Evolutionary conservation across 192 early-diverging fungal species (phyloP), one percentile per base, ranked within the genome.

Genomic region (Coemansia sp.): DNA sequence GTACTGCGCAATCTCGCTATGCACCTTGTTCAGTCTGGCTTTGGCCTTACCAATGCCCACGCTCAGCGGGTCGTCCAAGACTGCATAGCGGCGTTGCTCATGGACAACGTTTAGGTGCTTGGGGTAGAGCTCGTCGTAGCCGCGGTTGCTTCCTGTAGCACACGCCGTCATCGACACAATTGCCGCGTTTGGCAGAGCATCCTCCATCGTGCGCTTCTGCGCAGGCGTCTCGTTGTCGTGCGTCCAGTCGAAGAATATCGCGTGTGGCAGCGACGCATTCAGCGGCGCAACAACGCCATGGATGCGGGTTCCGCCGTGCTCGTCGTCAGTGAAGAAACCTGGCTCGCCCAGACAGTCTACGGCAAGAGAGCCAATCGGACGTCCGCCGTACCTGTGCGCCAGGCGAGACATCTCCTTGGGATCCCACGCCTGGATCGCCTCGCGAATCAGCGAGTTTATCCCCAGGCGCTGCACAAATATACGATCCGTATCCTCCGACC

Each of bases 381-480:
- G 87, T n/a, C 95, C 92, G 52, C 96, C 96, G 62, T 93, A 88
- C 1, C 91, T 87, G 74, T 99, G 95, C 6, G 93, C 88, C 36
- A 96, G 83, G 2, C 97, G 85, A 62, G 90, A 91, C 63, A 98
- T 82, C 73, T 99, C 97, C 29, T 85, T 78, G 7, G 94, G 65
- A 71, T 95, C 92, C 94, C 96, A 95, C 1, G 97, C 94, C 69
- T 95, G 93, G 95, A 99, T 97, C 0, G 96, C 95, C 73, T 99
- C 97, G 22, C 97, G 86, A 60, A 99, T 96, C 35, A 99, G 84
- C 33, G 95, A 93, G 68, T 97, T 93, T 74, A 99, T 97, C 33
- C 97, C 97, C 19, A 99, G 76, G 23, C 91, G 87, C 53, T 87
- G 87, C 11, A 98, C 96, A 84, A 97, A 99, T 20, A 89, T 69